Evolutionary conservation across 164 flowering plant genomes (phyloP).

Genomic region (Annona cherimola): DNA sequence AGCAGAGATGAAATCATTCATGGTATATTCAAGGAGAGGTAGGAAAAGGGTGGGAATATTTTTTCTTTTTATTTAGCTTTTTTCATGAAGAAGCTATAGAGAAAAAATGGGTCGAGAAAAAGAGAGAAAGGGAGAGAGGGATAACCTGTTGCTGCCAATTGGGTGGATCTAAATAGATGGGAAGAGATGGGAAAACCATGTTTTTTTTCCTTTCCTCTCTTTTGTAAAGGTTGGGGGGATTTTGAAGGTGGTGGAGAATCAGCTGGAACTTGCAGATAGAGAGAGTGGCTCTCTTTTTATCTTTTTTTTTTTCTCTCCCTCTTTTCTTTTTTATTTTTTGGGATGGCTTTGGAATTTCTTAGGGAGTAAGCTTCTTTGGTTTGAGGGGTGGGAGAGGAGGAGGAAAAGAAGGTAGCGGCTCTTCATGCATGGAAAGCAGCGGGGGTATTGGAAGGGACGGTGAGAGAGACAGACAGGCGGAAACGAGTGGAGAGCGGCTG

Average conservation of each 20-base stretch:
- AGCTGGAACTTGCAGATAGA: conserved; percentile 32
- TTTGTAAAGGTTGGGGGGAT: conserved; percentile 52
- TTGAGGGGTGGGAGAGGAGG: conserved; percentile 21
- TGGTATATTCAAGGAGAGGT: conserved; percentile 48
- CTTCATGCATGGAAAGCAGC: conserved; percentile 29
- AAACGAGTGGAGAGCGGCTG: conserved; percentile 6
- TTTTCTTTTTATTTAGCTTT: conserved; percentile 34
- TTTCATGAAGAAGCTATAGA: conserved; percentile 29
- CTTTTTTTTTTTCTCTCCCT: conserved; percentile 16
- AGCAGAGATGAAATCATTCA: conserved; percentile 19
- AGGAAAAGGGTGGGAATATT: conserved; percentile 33
- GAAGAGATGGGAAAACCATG: conserved; percentile 74
- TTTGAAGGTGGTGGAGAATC: conserved; percentile 57
- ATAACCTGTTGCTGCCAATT: conserved; percentile 78
- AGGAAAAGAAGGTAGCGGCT: conserved; percentile 22
- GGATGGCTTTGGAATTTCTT: conserved; percentile 34
- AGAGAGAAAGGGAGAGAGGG: conserved; percentile 16
- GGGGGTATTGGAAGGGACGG: not conserved
- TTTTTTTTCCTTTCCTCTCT: conserved; percentile 27
- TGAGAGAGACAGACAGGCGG: not conserved
- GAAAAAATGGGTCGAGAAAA: conserved; percentile 12
- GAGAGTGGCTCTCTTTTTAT: conserved; percentile 10
- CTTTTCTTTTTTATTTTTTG: conserved; percentile 17
- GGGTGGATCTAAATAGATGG: conserved; percentile 75
- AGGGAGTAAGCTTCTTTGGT: conserved; percentile 33